Conservation (phyloP, 352 stramenopile genomes). For the Blastocystis sp. region DNA sequence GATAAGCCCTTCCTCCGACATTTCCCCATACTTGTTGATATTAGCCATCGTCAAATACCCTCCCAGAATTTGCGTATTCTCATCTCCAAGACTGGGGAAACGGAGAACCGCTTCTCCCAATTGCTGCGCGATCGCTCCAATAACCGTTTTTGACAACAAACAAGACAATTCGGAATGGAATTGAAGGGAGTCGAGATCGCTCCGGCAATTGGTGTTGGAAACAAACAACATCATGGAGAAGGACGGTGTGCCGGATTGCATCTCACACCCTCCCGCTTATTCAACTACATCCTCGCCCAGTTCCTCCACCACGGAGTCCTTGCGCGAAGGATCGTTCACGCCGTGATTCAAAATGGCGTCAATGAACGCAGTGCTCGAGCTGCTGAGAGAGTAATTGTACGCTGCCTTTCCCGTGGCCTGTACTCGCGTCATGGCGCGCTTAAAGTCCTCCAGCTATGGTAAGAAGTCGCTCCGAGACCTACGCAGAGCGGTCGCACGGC, state of each 20-base stretch:
- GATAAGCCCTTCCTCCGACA: neutral
- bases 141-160: neutral
- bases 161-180: no score
- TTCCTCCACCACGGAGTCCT: neutral
- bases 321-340: neutral
- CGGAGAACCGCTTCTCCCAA: neutral
- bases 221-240: no score
- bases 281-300: neutral
- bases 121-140: neutral
- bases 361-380: conserved; percentile 9
- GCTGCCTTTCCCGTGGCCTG: conserved; percentile 41
- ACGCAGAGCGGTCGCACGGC: neutral
- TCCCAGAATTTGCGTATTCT: conserved; percentile 1
- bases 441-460: conserved; percentile 25
- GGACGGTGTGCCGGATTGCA: no score
- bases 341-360: conserved; percentile 39
- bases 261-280: no score
- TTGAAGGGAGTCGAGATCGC: no score
- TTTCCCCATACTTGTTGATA: conserved; percentile 11
- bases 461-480: neutral
- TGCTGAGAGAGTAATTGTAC: conserved; percentile 34
- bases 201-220: no score
- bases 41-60: neutral
- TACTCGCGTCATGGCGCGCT: conserved; percentile 33
- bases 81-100: conserved; percentile 2